A percentile compares a stretch with the other conserved stretches of the same genome.
Evolutionary conservation across 768 basidiomycete species (phyloP).

Genomic region (Calocera viscosa): DNA sequence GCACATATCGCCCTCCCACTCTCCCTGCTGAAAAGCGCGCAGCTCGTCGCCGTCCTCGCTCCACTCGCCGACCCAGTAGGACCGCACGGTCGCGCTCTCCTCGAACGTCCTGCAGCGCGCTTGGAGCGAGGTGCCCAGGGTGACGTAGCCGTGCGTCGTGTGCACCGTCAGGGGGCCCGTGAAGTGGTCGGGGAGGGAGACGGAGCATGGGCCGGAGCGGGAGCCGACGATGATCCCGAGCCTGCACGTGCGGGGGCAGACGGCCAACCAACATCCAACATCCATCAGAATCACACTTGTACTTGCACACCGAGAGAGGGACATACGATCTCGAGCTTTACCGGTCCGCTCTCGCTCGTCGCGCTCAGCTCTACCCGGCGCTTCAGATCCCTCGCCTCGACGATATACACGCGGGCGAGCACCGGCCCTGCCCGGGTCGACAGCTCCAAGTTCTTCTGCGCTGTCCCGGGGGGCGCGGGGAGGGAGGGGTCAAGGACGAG

Average conservation of each 20-base stretch:
- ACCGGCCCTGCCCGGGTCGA: not conserved
- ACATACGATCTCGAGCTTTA: not conserved
- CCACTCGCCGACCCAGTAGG: not conserved
- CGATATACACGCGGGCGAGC: not conserved
- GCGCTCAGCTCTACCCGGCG: not conserved
- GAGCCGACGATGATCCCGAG: not conserved
- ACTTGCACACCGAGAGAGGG: too few species aligned
- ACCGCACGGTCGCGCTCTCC: not conserved
- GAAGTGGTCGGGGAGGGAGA: not conserved
- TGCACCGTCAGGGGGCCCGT: not conserved
- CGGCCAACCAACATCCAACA: too few species aligned
- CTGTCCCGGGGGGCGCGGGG: not conserved
- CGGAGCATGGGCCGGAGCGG: not conserved
- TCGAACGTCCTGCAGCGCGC: not conserved
- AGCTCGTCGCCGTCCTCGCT: not conserved
- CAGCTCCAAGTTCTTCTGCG: constrained; percentile 8
- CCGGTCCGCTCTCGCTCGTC: not conserved
- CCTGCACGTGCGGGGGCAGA: not conserved
- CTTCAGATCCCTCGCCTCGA: not conserved
- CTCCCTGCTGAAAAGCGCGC: not conserved
- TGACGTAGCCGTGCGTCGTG: not conserved
- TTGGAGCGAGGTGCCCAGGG: not conserved
- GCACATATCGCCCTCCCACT: not conserved
- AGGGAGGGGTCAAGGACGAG: not conserved
- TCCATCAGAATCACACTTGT: too few species aligned